A percentile compares a stretch with the other conserved stretches of the same genome.
phyloP scores from a whole-genome alignment of 2,329 filamentous ascomycete genomes.

The Phialophora tarda region DNA sequence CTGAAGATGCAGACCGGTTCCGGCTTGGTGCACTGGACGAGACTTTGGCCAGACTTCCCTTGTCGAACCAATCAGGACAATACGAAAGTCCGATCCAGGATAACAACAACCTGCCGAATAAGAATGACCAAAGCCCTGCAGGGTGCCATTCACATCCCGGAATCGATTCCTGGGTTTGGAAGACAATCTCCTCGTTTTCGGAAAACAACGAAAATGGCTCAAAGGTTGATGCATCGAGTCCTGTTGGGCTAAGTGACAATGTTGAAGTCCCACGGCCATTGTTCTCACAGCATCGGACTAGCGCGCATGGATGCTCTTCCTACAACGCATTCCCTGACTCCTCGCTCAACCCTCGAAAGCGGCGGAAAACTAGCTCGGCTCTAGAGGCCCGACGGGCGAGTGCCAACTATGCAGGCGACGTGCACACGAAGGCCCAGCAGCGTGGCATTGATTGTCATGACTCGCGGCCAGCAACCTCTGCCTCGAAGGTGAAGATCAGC shows the following conservation, averaged over 20 bases:
- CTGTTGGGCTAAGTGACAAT: slow-evolving; percentile 3
- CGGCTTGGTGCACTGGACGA: slow-evolving; percentile 1
- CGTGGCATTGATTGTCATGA: background rate
- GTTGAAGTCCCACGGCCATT: slow-evolving; percentile 35
- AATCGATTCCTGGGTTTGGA: slow-evolving; percentile 25
- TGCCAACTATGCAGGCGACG: background rate
- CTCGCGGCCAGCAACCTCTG: slow-evolving; percentile 3
- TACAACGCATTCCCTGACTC: slow-evolving; percentile 14
- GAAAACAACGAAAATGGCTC: background rate
- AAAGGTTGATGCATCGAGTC: background rate
- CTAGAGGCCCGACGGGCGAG: background rate
- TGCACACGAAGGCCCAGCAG: background rate
- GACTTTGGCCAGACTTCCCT: slow-evolving; percentile 1
- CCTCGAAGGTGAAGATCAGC: slow-evolving; percentile 6
- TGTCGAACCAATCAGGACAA: slow-evolving; percentile 1
- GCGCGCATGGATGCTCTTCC: background rate
- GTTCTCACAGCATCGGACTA: slow-evolving; percentile 26
- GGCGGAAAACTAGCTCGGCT: slow-evolving; percentile 28
- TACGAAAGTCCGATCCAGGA: slow-evolving; percentile 7
- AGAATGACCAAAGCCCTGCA: background rate
- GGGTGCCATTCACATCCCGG: slow-evolving; percentile 18
- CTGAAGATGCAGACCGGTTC: slow-evolving; percentile 17
- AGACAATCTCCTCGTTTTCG: slow-evolving; percentile 17
- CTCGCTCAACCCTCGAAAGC: slow-evolving; percentile 29
- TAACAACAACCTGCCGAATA: background rate